Percentiles rank a stretch among this genome's conserved stretches.
Conservation (phyloP, 345 rosid species). For the Pistacia integerrima region DNA sequence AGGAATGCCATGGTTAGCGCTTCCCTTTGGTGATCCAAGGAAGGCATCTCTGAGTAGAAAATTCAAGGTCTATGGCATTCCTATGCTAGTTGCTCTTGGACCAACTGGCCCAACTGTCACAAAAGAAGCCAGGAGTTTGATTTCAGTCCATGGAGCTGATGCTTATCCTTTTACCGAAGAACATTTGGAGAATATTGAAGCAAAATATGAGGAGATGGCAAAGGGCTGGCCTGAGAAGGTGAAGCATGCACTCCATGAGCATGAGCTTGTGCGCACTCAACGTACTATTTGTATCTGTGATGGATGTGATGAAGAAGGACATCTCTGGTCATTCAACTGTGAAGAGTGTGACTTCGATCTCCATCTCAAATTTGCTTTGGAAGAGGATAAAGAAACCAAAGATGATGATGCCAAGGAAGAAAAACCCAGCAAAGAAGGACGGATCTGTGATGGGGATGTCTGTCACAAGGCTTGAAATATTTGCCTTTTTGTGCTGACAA, state of each 20-base stretch:
- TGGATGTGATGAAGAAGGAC: too few species aligned
- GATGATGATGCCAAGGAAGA: conserved; percentile 20
- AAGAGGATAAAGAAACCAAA: conserved; percentile 19
- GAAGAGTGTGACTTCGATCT: conserved; percentile 68
- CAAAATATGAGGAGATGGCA: too few species aligned
- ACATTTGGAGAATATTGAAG: too few species aligned
- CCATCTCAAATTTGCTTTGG: conserved; percentile 56
- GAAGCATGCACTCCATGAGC: conserved; percentile 63
- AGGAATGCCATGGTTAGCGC: too few species aligned
- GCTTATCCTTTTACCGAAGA: too few species aligned
- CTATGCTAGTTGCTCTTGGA: too few species aligned
- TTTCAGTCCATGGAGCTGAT: too few species aligned
- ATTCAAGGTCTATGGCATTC: too few species aligned
- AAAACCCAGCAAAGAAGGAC: conserved; percentile 39
- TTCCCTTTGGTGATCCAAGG: too few species aligned
- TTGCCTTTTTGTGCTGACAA: not conserved
- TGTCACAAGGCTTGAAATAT: conserved; percentile 20
- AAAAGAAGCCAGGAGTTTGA: too few species aligned
- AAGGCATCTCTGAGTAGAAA: too few species aligned
- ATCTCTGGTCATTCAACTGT: conserved; percentile 50
- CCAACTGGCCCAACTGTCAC: too few species aligned
- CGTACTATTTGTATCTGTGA: conserved; percentile 23
- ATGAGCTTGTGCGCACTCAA: conserved; percentile 57
- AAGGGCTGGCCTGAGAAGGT: conserved; percentile 77
- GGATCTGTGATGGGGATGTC: conserved; percentile 49